Evolutionary conservation across 2,329 filamentous ascomycete species (phyloP).

Genomic region (Phyllosticta citribraziliensis): DNA sequence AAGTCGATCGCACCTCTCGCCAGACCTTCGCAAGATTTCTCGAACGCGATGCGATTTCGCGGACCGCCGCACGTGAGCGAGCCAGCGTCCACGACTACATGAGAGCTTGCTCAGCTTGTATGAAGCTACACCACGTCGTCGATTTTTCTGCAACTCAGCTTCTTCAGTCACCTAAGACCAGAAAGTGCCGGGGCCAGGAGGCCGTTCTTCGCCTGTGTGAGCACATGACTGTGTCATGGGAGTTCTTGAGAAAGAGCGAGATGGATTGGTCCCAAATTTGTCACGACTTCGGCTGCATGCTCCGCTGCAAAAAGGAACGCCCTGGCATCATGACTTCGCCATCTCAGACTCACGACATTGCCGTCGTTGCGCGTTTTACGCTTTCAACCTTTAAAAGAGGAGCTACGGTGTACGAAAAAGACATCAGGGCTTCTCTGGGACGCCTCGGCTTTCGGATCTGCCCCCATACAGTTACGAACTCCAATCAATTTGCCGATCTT

Average conservation of each 20-base stretch:
- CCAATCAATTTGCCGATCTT: too few relatives aligned
- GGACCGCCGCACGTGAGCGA: not conserved
- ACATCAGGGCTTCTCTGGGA: too few relatives aligned
- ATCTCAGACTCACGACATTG: too few relatives aligned
- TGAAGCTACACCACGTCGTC: not conserved
- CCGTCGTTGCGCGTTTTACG: too few relatives aligned
- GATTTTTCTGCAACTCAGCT: not conserved
- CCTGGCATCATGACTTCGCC: too few relatives aligned
- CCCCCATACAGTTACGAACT: too few relatives aligned
- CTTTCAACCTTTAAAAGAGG: too few relatives aligned
- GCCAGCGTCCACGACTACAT: not conserved
- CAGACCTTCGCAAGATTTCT: not conserved
- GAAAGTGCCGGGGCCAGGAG: not conserved
- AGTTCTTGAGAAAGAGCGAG: not conserved
- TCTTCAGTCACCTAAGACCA: not conserved
- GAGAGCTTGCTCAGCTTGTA: not conserved
- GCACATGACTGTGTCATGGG: not conserved
- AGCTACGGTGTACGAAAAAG: too few relatives aligned
- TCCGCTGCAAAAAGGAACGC: too few relatives aligned
- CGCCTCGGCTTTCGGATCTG: too few relatives aligned
- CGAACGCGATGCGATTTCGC: not conserved
- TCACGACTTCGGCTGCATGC: not conserved
- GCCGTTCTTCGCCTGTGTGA: not conserved
- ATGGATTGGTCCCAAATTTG: too few relatives aligned
- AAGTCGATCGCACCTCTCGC: not conserved